These are phyloP conservation scores for Hypoxylon sp. DNA, from an alignment of 2,329 filamentous ascomycete genomes.

Conservation along the genomic window DNA sequence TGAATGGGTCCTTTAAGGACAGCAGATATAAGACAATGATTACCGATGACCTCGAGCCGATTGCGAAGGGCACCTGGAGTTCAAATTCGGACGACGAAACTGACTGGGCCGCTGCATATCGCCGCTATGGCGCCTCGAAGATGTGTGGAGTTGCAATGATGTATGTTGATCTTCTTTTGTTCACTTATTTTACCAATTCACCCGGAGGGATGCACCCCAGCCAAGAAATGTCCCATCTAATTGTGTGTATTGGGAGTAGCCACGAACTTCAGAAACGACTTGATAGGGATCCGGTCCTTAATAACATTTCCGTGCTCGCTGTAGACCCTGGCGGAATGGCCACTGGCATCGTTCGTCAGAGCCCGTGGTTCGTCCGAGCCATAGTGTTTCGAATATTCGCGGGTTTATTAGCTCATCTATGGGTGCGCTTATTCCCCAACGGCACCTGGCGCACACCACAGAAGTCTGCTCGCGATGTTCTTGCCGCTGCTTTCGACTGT, in stretches of 20 bases:
- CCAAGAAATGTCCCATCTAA: not conserved
- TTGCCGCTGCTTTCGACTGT: slow-evolving; percentile 27
- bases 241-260: not conserved
- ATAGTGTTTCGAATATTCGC: slow-evolving; percentile 10
- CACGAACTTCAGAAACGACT: slow-evolving; percentile 6
- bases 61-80: slow-evolving; percentile 19
- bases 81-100: slow-evolving; percentile 3
- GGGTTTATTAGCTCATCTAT: slow-evolving; percentile 7
- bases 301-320: not conserved
- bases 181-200: not conserved
- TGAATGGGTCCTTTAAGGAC: not conserved
- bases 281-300: not conserved
- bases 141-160: slow-evolving; percentile 26
- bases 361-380: slow-evolving; percentile 27
- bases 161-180: not conserved
- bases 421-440: slow-evolving; percentile 22
- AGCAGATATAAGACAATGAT: slow-evolving; percentile 13
- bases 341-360: slow-evolving; percentile 17
- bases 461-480: slow-evolving; percentile 33
- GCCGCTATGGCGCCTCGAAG: slow-evolving; percentile 21
- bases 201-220: not conserved
- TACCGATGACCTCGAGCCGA: slow-evolving; percentile 14
- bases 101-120: slow-evolving; percentile 15
- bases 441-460: slow-evolving; percentile 28
- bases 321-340: slow-evolving; percentile 4